phyloP scores from a whole-genome alignment of 192 early-diverging fungal genomes.

The Thoreauomyces humboldtii region DNA sequence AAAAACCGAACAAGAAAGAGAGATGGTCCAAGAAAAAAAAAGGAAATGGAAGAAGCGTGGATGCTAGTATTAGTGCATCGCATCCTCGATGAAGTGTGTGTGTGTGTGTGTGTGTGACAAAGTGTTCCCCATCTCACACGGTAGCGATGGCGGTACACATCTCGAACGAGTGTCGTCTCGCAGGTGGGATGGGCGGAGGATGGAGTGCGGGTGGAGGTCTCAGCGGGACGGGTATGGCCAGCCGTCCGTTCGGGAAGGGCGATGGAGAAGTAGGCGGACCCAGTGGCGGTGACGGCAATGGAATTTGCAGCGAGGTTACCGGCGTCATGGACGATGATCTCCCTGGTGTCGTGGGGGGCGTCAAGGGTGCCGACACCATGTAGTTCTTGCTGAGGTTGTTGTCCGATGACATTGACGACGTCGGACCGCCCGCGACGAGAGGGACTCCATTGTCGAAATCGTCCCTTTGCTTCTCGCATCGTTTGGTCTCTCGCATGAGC shows the following conservation, averaged over 20 bases:
- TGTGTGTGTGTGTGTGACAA: neutral
- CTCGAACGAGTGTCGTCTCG: neutral
- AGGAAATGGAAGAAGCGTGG: too few relatives aligned
- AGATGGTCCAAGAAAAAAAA: neutral
- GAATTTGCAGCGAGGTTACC: neutral
- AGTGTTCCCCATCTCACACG: neutral
- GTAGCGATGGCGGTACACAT: neutral
- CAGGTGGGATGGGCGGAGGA: neutral
- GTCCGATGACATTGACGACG: too few relatives aligned
- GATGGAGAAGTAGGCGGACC: neutral
- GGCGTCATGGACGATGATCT: too few relatives aligned
- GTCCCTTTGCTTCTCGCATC: neutral
- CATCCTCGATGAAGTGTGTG: too few relatives aligned
- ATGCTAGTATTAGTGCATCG: too few relatives aligned
- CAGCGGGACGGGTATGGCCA: constrained; percentile 5
- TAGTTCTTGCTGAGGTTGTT: too few relatives aligned
- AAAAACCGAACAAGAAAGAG: neutral
- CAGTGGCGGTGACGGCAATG: neutral
- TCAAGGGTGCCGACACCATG: too few relatives aligned
- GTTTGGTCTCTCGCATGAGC: constrained; percentile 10
- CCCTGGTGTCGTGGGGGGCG: too few relatives aligned
- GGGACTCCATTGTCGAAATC: neutral
- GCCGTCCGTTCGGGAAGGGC: constrained; percentile 12
- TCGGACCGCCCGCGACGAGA: too few relatives aligned
- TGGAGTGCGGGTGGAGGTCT: constrained; percentile 1